Base-by-base conservation (phyloP, 768 basidiomycete species). In the Boletus rubroflammeus region DNA sequence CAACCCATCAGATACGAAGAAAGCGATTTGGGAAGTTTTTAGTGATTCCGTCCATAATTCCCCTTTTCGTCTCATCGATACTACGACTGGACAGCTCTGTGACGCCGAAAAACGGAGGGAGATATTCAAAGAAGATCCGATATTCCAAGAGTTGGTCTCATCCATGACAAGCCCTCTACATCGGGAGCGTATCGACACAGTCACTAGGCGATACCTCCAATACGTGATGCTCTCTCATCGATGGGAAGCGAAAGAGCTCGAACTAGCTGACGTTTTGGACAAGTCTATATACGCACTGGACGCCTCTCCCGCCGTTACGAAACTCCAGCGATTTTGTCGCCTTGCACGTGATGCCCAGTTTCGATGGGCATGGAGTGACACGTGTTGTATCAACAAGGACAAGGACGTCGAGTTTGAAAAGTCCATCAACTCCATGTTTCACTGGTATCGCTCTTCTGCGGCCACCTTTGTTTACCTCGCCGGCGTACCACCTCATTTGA, bases 171-270 rank as follows among this genome's bases (percentile, higher is more conserved):
- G 39, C 0, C 34, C 52, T 14, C 15, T 45, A 32, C 35, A 58
- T 26, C 23, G 3, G 28, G 47, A 56, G 5, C 62, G 25, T 15
- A 47, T 63, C 38, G 29, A 50, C 6, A 25, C 35, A 2, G 25
- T 52, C n/a, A 62, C 35, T 1, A 34, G 6, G n/a, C 35, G 1
- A 19, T 65, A 58, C 41, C 47, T 56, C 23, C 42, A 29, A 55
- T 64, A 63, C 9, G 56, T 53, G n/a, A 64, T 64, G 63, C 52
- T 65, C 11, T 65, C 63, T 8, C 63, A 65, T 34, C 55, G 63
- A 34, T 65, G 63, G 63, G 60, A 34, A 35, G 34, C 6, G 1
- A 47, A 50, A n/a, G 63, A 65, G 14, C 44, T 60, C 17, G 39
- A 29, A 28, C 42, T 60, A 17, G 44, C 41, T 3, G 53, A 65